These are phyloP conservation scores for Ophiostoma australiae DNA, from an alignment of 2,329 filamentous ascomycete species.

Conservation along the genomic window DNA sequence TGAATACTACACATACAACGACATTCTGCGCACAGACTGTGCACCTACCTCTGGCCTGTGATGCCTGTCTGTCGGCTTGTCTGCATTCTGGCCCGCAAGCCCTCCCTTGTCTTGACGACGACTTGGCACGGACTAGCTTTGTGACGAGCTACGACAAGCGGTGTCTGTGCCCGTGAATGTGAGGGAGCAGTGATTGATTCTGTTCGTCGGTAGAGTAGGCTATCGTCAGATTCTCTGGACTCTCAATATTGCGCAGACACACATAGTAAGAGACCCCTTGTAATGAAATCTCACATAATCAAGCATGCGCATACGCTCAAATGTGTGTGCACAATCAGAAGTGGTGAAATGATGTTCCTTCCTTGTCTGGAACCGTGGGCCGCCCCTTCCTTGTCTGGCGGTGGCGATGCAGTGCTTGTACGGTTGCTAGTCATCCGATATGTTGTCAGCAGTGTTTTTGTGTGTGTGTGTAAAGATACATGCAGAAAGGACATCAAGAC, in stretches of 20 bases:
- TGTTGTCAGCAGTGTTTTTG: no score
- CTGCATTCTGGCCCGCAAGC: background rate
- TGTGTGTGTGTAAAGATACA: background rate
- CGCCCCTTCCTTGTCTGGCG: background rate
- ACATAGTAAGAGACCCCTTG: background rate
- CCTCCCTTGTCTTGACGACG: background rate
- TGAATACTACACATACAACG: background rate
- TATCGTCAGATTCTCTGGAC: background rate
- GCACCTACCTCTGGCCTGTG: background rate
- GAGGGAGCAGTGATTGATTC: background rate
- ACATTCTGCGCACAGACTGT: constrained; percentile 2
- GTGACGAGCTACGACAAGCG: background rate
- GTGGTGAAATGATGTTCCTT: background rate
- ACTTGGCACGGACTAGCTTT: background rate
- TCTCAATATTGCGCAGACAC: background rate
- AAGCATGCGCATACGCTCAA: background rate
- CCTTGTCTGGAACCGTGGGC: background rate
- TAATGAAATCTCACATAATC: background rate
- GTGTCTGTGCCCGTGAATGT: background rate
- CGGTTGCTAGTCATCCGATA: background rate
- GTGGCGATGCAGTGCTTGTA: background rate
- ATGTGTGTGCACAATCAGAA: background rate
- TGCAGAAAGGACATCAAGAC: background rate
- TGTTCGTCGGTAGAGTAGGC: background rate
- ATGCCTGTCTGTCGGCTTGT: background rate